phyloP scores from a whole-genome alignment of 2,329 filamentous ascomycete genomes.

The Monosporascus sp. region DNA sequence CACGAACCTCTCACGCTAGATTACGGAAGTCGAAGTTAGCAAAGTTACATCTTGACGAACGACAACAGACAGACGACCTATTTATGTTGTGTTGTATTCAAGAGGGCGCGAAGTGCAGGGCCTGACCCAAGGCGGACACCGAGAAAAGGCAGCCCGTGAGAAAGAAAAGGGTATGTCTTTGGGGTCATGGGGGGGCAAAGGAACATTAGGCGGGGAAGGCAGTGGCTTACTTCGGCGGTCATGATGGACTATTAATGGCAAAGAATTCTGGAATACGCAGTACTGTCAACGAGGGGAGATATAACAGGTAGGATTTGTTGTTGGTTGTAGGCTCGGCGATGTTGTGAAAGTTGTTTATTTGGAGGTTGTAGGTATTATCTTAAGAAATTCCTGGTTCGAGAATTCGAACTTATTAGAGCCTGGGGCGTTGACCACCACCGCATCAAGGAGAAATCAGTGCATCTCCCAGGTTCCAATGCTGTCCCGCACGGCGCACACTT shows the following conservation, averaged over 20 bases:
- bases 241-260: constrained; percentile 18
- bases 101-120: not conserved
- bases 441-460: not conserved
- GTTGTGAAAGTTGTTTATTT: not conserved
- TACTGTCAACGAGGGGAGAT: constrained; percentile 2
- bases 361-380: not conserved
- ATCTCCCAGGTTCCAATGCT: not conserved
- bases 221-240: constrained; percentile 26
- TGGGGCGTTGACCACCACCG: not conserved
- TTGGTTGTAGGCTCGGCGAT: constrained; percentile 6
- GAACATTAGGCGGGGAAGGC: not conserved
- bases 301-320: constrained; percentile 5
- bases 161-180: not conserved
- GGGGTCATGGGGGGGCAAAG: not conserved
- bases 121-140: constrained; percentile 3
- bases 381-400: not conserved
- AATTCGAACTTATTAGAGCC: not conserved
- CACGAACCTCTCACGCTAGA: constrained; percentile 65
- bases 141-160: constrained; percentile 14
- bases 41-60: constrained; percentile 6
- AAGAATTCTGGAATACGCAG: constrained; percentile 8
- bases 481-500: not conserved
- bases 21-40: constrained; percentile 24
- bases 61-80: constrained; percentile 10
- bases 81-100: constrained; percentile 14